Conservation (phyloP, 2,329 filamentous ascomycete genomes). For the Ramularia endophylla region DNA sequence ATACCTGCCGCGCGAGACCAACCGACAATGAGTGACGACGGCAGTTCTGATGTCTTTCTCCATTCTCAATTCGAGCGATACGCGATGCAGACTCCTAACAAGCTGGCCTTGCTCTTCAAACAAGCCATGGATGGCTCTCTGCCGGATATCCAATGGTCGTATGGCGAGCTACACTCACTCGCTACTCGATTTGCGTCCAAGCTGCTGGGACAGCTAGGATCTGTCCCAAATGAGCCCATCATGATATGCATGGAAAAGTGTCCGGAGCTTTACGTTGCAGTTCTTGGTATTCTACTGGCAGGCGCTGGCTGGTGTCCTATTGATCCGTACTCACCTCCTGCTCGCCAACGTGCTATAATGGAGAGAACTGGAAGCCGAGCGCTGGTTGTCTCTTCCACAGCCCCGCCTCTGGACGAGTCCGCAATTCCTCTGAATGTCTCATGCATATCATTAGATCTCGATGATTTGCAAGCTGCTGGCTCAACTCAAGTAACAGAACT, state of each 20-base stretch:
- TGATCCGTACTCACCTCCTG: conserved; percentile 28
- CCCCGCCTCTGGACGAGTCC: conserved; percentile 2
- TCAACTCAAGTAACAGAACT: background rate
- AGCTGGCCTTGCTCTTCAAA: conserved; percentile 59
- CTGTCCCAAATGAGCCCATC: conserved; percentile 44
- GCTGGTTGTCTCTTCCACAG: conserved; percentile 4
- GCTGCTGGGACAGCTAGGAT: conserved; percentile 39
- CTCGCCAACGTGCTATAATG: conserved; percentile 14
- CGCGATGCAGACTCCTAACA: conserved; percentile 44
- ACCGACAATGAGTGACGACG: background rate
- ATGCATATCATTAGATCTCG: conserved; percentile 3
- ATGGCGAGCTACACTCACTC: conserved; percentile 53
- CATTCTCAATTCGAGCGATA: conserved; percentile 44
- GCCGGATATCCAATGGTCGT: conserved; percentile 48
- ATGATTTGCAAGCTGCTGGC: background rate
- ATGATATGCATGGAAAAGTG: conserved; percentile 72
- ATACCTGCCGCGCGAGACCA: background rate
- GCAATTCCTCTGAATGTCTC: conserved; percentile 8
- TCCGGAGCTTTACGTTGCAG: conserved; percentile 60
- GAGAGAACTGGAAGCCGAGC: conserved; percentile 8
- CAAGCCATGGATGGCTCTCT: conserved; percentile 33
- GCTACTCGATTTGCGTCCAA: conserved; percentile 51
- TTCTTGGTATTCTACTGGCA: conserved; percentile 65
- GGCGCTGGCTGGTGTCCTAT: conserved; percentile 72
- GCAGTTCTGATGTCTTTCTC: conserved; percentile 2